A percentile compares a stretch with the other conserved stretches of the same genome.
Conservation (phyloP, 1,284 basidiomycete species). For the Cryptococcus floricola region DNA sequence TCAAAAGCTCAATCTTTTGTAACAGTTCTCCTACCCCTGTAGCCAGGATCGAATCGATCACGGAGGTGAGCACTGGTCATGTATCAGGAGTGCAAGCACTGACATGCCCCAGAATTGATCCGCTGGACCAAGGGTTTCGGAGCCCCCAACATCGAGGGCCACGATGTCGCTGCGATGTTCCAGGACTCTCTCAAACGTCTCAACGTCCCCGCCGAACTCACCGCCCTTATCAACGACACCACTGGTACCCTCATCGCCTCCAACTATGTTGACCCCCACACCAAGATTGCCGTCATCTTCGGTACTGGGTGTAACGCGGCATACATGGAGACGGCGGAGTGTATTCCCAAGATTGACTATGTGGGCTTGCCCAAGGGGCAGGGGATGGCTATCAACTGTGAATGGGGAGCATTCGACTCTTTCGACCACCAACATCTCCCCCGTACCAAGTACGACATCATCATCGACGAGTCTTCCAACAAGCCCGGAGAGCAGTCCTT, state of each 20-base stretch:
- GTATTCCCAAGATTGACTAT: constrained; percentile 67
- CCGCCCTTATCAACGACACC: constrained; percentile 92
- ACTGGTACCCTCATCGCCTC: constrained; percentile 96
- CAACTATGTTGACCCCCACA: constrained; percentile 86
- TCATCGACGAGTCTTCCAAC: constrained; percentile 90
- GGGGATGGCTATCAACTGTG: constrained; percentile 86
- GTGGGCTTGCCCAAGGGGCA: constrained; percentile 65
- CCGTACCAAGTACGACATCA: constrained; percentile 87
- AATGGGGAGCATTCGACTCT: constrained; percentile 93
- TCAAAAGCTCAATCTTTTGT: neutral
- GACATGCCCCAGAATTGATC: constrained; percentile 62
- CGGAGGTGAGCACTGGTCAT: constrained; percentile 52
- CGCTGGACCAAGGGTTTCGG: constrained; percentile 99
- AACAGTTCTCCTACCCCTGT: constrained; percentile 83
- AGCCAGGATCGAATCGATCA: constrained; percentile 93
- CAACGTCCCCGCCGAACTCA: constrained; percentile 65
- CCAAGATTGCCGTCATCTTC: constrained; percentile 93
- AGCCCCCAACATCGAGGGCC: constrained; percentile 83
- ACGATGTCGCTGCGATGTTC: constrained; percentile 92
- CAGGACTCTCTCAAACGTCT: constrained; percentile 69
- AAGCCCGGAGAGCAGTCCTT: constrained; percentile 80
- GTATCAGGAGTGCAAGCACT: neutral
- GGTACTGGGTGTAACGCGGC: constrained; percentile 98
- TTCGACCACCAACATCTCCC: constrained; percentile 91
- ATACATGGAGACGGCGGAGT: constrained; percentile 86